Evolutionary conservation across 192 early-diverging fungal genomes (phyloP), one percentile per base, ranked within the genome.

Genomic region (Pilaira anomala): DNA sequence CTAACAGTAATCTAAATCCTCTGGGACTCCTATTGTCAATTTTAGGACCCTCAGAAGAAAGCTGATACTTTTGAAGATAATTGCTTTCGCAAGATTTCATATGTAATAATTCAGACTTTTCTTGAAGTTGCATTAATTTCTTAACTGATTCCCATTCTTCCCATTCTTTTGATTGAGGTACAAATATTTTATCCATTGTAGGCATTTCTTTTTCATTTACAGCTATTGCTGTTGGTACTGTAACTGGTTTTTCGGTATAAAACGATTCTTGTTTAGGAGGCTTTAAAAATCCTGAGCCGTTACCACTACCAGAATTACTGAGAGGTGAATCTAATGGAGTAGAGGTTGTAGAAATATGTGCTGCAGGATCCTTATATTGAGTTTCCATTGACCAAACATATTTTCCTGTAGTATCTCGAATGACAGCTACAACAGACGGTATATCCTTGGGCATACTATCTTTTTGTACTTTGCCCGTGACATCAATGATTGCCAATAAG

Each of bases 321-420:
- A 22, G 39, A 12, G 21, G 24, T 6, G 44, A 29, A 41, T 41
- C 24, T 33, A 29, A 6, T 28, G 54, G 28, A 11, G 61, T 59
- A 6, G 57, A 54, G 11, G 62, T 13, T 14, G 22, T 22, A 24
- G 28, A 14, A 19, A 2, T 19, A 26, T 12, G 9, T 18, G 50
- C 7, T n/a, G 26, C 24, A 0, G 65, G 59, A 11, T 83, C 72
- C 14, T 65, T 63, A 66, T 88, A 90, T 46, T 75, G 65, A 14
- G 87, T 71, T 36, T 73, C 70, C 19, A 78, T 68, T 28, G 78
- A 77, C 88, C 88, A 93, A 0, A 84, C 82, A 63, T 87, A 88
- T 63, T 81, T 86, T 22, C 91, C 91, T 18, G 76, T 85, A 7
- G 83, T 72, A 60, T 93, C 88, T 42, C 91, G 78, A 53, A 90